These are phyloP conservation scores for Petunia secreta DNA, from an alignment of 257 asterid genomes.

Conservation along the genomic window DNA sequence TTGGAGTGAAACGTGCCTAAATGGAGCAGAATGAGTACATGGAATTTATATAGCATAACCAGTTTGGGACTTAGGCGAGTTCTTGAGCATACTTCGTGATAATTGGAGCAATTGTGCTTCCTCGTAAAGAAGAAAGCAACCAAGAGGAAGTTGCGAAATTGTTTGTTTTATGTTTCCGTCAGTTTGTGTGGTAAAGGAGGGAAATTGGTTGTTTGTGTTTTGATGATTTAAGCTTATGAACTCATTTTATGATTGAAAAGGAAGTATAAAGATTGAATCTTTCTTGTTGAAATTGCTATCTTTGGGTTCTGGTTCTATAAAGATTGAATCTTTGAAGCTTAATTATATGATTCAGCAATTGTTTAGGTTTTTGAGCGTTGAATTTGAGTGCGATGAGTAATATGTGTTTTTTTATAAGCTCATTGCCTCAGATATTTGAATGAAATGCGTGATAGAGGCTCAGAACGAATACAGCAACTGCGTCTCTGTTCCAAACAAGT, in stretches of 20 bases:
- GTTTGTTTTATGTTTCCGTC: too few species aligned
- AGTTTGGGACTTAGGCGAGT: too few species aligned
- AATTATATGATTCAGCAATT: neutral
- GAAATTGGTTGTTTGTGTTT: neutral
- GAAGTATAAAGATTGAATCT: conserved; percentile 13
- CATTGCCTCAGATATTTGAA: neutral
- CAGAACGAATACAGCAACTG: neutral
- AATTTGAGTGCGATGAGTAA: neutral
- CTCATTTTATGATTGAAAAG: neutral
- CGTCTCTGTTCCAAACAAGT: too few species aligned
- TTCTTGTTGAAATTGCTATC: neutral
- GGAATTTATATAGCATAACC: too few species aligned
- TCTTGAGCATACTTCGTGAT: too few species aligned
- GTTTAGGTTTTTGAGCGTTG: neutral
- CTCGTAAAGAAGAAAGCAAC: too few species aligned
- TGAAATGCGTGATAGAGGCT: neutral
- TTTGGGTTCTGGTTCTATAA: neutral
- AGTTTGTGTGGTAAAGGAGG: too few species aligned
- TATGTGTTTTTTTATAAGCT: neutral
- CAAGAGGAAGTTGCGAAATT: too few species aligned
- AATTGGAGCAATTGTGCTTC: too few species aligned
- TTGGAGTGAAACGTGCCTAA: neutral
- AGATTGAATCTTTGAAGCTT: neutral
- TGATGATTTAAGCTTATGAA: neutral
- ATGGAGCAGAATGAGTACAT: neutral